phyloP scores from a whole-genome alignment of 768 basidiomycete genomes.

The Panus rudis region DNA sequence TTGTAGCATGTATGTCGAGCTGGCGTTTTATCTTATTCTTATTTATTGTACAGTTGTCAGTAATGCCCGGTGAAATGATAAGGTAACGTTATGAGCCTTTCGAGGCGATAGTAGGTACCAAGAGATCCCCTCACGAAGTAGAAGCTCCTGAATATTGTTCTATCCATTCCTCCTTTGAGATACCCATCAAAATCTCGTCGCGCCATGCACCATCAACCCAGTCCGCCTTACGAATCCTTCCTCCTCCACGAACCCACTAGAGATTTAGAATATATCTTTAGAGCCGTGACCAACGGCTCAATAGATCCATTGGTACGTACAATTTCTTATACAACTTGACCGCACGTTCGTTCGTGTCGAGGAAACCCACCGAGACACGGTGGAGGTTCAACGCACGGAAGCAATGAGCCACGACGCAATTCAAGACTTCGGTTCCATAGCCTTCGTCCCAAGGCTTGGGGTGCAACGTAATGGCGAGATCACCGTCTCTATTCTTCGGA shows the following conservation, averaged over 20 bases:
- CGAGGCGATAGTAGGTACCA: too few species aligned
- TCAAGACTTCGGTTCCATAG: constrained; percentile 34
- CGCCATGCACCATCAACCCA: constrained; percentile 24
- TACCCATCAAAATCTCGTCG: constrained; percentile 21
- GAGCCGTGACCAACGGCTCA: background rate
- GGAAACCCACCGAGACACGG: constrained; percentile 33
- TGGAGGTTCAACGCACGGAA: constrained; percentile 35
- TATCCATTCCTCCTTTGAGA: constrained; percentile 21
- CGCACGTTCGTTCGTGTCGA: constrained; percentile 32
- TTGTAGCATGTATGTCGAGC: too few species aligned
- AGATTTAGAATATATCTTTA: background rate
- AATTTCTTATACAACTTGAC: constrained; percentile 33
- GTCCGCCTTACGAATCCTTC: constrained; percentile 16
- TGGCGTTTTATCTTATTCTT: too few species aligned
- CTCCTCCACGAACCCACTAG: constrained; percentile 25
- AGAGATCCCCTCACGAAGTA: too few species aligned
- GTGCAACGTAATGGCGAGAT: constrained; percentile 25
- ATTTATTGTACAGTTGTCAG: too few species aligned
- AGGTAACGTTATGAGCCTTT: too few species aligned
- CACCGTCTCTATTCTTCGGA: constrained; percentile 25
- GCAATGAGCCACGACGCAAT: constrained; percentile 33
- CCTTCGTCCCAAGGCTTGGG: constrained; percentile 32
- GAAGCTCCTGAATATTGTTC: background rate
- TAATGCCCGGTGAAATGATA: too few species aligned
- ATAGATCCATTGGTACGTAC: constrained; percentile 25